Conservation (phyloP, 1,139 yeast genomes). For the Citeromyces hawaiiensis region DNA sequence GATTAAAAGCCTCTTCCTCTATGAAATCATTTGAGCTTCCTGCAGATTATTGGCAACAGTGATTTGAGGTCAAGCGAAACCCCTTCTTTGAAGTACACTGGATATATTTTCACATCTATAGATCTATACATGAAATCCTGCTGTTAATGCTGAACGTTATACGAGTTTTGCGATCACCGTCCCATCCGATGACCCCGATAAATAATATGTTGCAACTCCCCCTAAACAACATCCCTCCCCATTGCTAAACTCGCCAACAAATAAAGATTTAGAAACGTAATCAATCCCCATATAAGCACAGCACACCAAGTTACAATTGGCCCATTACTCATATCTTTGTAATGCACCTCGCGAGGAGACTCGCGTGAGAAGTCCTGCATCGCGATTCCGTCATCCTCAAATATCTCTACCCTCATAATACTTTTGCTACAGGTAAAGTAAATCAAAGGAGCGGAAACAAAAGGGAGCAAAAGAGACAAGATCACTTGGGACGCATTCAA, state of each 20-base stretch:
- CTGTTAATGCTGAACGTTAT: not conserved
- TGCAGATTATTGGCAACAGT: too few species aligned
- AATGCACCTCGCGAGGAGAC: slow-evolving; percentile 18
- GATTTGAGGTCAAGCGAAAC: too few species aligned
- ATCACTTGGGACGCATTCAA: slow-evolving; percentile 69
- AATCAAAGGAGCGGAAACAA: slow-evolving; percentile 64
- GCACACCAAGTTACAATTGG: slow-evolving; percentile 29
- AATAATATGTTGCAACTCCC: not conserved
- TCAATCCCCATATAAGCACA: slow-evolving; percentile 35
- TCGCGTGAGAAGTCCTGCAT: slow-evolving; percentile 6
- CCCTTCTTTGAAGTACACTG: too few species aligned
- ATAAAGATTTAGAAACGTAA: slow-evolving; percentile 35
- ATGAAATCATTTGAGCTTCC: too few species aligned
- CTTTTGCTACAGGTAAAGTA: slow-evolving; percentile 52
- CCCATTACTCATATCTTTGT: slow-evolving; percentile 42
- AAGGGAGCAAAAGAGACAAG: slow-evolving; percentile 54
- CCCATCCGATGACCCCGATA: not conserved
- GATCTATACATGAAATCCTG: not conserved
- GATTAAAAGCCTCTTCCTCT: too few species aligned
- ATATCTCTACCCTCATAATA: slow-evolving; percentile 34
- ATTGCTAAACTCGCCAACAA: slow-evolving; percentile 32
- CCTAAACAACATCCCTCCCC: slow-evolving; percentile 1
- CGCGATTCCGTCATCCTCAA: not conserved
- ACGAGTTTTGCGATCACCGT: not conserved
- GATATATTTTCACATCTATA: not conserved